These are phyloP conservation scores for Beta macrorhiza DNA, from an alignment of 179 eudicot species.

Conservation along the genomic window DNA sequence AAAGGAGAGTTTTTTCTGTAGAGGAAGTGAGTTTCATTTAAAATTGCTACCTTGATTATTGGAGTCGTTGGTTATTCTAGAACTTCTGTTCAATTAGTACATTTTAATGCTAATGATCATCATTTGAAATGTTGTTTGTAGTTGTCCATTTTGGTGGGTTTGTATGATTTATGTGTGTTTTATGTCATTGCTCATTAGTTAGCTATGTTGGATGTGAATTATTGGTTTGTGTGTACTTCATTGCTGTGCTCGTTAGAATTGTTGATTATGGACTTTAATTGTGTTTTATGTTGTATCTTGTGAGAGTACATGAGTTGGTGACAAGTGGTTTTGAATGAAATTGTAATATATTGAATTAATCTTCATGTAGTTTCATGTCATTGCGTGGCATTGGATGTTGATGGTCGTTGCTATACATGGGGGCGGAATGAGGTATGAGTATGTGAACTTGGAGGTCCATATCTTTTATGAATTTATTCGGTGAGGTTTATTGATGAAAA, in stretches of 20 bases:
- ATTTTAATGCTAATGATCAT: too few relatives aligned
- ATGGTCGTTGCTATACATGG: constrained; percentile 97
- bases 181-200: neutral
- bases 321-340: neutral
- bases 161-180: neutral
- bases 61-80: neutral
- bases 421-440: constrained; percentile 84
- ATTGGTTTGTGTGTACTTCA: neutral
- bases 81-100: too few relatives aligned
- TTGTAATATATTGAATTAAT: constrained; percentile 7
- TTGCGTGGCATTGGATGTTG: constrained; percentile 95
- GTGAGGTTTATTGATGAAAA: constrained; percentile 12
- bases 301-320: neutral
- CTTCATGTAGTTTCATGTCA: constrained; percentile 79
- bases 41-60: constrained; percentile 2
- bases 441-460: neutral
- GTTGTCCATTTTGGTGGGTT: neutral
- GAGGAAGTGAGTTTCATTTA: neutral
- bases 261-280: neutral
- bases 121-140: too few relatives aligned
- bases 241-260: neutral
- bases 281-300: neutral
- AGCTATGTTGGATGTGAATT: neutral
- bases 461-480: neutral
- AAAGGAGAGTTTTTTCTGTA: neutral